phyloP scores from a whole-genome alignment of 2,329 filamentous ascomycete genomes.

The Ophiostoma angusticollis region DNA sequence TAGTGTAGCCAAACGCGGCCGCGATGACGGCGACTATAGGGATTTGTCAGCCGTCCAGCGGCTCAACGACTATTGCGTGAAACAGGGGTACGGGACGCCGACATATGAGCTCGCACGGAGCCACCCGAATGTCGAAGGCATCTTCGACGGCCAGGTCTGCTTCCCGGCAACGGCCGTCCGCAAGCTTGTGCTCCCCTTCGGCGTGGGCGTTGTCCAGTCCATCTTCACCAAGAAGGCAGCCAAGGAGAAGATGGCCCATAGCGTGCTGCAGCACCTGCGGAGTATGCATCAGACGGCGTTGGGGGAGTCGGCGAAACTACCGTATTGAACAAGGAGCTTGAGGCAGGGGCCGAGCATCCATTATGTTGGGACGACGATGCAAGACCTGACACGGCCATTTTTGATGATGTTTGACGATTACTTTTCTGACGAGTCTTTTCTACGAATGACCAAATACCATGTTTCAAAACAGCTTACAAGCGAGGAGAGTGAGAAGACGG shows the following conservation, averaged over 20 bases:
- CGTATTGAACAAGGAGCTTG: too few species aligned
- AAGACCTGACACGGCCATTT: background rate
- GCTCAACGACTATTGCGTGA: conserved; percentile 15
- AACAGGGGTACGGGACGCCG: conserved; percentile 6
- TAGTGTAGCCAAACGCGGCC: too few species aligned
- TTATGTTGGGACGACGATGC: too few species aligned
- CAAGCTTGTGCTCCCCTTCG: conserved; percentile 19
- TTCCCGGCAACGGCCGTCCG: background rate
- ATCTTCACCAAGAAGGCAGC: conserved; percentile 24
- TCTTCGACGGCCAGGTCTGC: conserved; percentile 20
- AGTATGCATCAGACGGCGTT: too few species aligned
- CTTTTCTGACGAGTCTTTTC: background rate
- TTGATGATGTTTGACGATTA: background rate
- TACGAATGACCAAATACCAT: too few species aligned
- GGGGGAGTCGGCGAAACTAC: too few species aligned
- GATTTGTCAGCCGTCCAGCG: conserved; percentile 13
- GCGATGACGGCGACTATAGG: conserved; percentile 6
- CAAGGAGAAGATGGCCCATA: conserved; percentile 27
- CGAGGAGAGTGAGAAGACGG: too few species aligned
- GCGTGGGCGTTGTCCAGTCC: conserved; percentile 22
- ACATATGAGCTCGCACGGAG: conserved; percentile 4
- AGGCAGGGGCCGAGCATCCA: too few species aligned
- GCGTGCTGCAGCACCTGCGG: conserved; percentile 25
- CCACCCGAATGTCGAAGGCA: too few species aligned
- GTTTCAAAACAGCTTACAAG: too few species aligned